Evolutionary conservation across 1,284 basidiomycete species (phyloP).

Genomic region (Hypsizygus ulmarius): DNA sequence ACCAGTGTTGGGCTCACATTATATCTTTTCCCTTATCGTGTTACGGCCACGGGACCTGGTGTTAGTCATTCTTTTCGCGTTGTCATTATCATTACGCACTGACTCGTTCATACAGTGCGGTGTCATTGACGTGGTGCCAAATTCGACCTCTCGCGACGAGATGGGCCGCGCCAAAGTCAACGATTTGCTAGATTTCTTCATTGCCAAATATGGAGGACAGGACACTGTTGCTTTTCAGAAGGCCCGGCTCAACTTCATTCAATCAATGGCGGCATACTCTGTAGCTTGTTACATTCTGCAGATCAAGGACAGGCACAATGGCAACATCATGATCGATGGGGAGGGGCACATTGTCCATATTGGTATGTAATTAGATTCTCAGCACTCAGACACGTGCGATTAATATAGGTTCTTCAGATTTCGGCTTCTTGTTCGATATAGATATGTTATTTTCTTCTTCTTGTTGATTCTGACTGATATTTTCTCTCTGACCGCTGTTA

Average conservation of each 20-base stretch:
- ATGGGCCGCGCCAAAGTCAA: constrained; percentile 99
- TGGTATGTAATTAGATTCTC: constrained; percentile 44
- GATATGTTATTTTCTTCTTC: constrained; percentile 58
- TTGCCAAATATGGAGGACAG: constrained; percentile 90
- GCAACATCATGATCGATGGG: constrained; percentile 99
- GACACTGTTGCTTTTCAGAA: constrained; percentile 91
- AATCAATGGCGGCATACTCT: constrained; percentile 99
- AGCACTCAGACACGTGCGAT: neutral
- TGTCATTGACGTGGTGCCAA: constrained; percentile 98
- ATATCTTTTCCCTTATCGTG: constrained; percentile 95
- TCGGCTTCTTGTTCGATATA: constrained; percentile 98
- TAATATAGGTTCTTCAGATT: constrained; percentile 56
- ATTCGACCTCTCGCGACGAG: constrained; percentile 97
- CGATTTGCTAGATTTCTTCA: constrained; percentile 91
- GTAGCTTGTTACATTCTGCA: constrained; percentile 98
- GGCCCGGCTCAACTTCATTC: constrained; percentile 95
- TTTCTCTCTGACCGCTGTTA: constrained; percentile 31
- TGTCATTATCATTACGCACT: constrained; percentile 4
- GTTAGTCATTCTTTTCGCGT: constrained; percentile 46
- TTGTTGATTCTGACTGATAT: constrained; percentile 24
- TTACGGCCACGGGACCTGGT: constrained; percentile 95
- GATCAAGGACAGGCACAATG: constrained; percentile 97
- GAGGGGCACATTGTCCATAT: constrained; percentile 96
- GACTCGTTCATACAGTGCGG: constrained; percentile 66
- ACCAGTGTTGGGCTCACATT: constrained; percentile 84